Evolutionary conservation across 495 filamentous ascomycete species (phyloP).

Genomic region (Penicillium cataractarum): DNA sequence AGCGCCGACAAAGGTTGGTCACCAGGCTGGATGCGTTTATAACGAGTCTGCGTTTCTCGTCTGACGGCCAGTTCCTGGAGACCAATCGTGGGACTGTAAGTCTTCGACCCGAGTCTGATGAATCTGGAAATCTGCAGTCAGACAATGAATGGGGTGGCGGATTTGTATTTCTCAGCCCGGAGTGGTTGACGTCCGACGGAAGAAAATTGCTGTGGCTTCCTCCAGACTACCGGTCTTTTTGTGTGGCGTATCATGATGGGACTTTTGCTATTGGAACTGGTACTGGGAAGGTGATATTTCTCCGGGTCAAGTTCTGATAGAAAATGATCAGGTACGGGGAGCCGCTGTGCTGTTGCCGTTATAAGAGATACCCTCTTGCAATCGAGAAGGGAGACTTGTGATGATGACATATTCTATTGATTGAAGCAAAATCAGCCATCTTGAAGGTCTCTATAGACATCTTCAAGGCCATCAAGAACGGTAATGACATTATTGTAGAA

Average conservation of each 20-base stretch:
- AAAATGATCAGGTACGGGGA: no score
- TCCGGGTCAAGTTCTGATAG: neutral
- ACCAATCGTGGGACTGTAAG: neutral
- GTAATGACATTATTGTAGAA: neutral
- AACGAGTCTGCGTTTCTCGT: neutral
- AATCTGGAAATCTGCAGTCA: neutral
- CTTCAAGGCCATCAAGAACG: neutral
- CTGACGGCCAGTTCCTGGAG: neutral
- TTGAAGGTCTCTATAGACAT: neutral
- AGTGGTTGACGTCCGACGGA: neutral
- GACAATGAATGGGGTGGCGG: neutral
- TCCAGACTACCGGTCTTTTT: neutral
- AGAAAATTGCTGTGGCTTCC: neutral
- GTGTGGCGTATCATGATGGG: neutral
- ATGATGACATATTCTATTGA: no score
- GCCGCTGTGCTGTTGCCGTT: no score
- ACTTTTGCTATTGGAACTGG: neutral
- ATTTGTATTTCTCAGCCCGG: neutral
- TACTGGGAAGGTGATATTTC: neutral
- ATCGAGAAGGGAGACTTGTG: no score
- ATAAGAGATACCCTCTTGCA: no score
- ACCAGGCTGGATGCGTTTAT: no score
- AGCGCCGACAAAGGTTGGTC: neutral
- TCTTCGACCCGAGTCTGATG: neutral
- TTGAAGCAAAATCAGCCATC: neutral